Conservation (phyloP, 2,329 filamentous ascomycete species). For the Uncinocarpus reesii region DNA sequence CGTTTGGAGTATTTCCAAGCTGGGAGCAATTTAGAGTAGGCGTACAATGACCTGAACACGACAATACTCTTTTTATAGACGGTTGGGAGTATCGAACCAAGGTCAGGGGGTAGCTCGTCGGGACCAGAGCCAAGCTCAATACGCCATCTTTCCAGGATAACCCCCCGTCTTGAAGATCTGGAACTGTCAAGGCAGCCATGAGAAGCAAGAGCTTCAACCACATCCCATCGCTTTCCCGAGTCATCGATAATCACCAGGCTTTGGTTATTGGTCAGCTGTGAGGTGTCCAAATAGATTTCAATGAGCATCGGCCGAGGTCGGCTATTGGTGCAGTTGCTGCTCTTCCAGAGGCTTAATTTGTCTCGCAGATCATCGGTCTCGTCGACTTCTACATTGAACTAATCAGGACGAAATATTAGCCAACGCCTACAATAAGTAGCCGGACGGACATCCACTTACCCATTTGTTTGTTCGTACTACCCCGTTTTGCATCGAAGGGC, state of each 20-base stretch:
- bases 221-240: slow-evolving; percentile 84
- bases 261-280: slow-evolving; percentile 69
- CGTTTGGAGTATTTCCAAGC: slow-evolving; percentile 75
- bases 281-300: slow-evolving; percentile 78
- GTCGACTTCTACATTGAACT: slow-evolving; percentile 94
- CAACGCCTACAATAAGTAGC: not conserved
- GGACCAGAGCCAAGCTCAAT: slow-evolving; percentile 62
- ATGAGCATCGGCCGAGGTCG: slow-evolving; percentile 76
- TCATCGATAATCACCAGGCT: slow-evolving; percentile 82
- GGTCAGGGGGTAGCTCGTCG: slow-evolving; percentile 43
- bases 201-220: slow-evolving; percentile 66
- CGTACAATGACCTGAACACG: slow-evolving; percentile 79
- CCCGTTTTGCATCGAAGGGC: slow-evolving; percentile 48
- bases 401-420: slow-evolving; percentile 9
- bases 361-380: slow-evolving; percentile 82
- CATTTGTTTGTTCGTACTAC: slow-evolving; percentile 69
- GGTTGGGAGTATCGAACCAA: slow-evolving; percentile 59
- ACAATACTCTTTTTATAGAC: slow-evolving; percentile 97
- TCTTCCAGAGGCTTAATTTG: slow-evolving; percentile 71
- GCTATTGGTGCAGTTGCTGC: slow-evolving; percentile 63
- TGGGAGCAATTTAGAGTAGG: slow-evolving; percentile 70
- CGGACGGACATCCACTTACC: slow-evolving; percentile 46
- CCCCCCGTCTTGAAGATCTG: slow-evolving; percentile 41
- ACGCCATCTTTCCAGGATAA: slow-evolving; percentile 84
- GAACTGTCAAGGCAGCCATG: slow-evolving; percentile 13